A percentile compares a stretch with the other conserved stretches of the same genome.
Conservation (phyloP, 257 asterid species). For the Jaltomata sinuosa region DNA sequence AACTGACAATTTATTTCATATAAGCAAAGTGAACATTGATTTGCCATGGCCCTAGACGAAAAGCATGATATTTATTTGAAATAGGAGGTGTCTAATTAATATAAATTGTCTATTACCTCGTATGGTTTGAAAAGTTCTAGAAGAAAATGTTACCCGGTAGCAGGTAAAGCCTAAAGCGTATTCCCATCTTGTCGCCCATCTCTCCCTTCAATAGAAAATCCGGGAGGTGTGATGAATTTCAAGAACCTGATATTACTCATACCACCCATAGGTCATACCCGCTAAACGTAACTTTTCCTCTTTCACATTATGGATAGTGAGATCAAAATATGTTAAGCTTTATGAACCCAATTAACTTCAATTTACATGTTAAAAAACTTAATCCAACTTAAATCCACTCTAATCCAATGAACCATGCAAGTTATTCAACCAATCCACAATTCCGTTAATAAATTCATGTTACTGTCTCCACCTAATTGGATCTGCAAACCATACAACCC, state of each 20-base stretch:
- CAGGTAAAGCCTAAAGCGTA: neutral
- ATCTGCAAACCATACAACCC: neutral
- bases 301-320: neutral
- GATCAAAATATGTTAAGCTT: neutral
- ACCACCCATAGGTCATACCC: neutral
- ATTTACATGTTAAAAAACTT: neutral
- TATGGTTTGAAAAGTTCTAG: neutral
- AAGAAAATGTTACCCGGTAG: neutral
- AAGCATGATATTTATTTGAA: neutral
- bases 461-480: neutral
- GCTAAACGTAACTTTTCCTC: neutral
- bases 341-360: neutral
- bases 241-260: neutral
- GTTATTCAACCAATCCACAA: neutral
- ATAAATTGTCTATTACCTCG: neutral
- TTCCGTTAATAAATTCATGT: neutral
- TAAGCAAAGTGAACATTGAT: neutral
- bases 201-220: neutral
- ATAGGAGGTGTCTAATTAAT: neutral
- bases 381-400: neutral
- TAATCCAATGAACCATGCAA: neutral
- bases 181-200: neutral
- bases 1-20: neutral
- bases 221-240: neutral
- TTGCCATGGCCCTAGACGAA: neutral